Conservation (phyloP, 257 asterid species). For the Solanum piurae region DNA sequence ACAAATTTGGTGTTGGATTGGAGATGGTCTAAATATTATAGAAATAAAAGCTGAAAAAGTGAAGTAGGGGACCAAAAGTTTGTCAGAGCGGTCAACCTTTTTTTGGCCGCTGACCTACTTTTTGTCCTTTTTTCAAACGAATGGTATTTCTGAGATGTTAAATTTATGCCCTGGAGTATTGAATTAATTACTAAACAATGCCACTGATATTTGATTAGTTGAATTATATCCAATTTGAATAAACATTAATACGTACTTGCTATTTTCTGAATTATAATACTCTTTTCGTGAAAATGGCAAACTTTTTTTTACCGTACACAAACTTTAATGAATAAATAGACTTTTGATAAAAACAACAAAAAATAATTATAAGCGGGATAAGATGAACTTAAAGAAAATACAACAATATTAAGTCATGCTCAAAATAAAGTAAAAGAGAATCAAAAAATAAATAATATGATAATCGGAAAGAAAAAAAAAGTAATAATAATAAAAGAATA, state of each 20-base stretch:
- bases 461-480: too few species aligned
- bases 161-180: not conserved
- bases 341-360: not conserved
- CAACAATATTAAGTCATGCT: too few species aligned
- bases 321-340: not conserved
- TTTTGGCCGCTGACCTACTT: constrained; percentile 50
- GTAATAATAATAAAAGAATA: too few species aligned
- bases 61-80: constrained; percentile 37
- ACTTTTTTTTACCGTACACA: not conserved
- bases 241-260: not conserved
- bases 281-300: not conserved
- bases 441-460: too few species aligned
- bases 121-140: constrained; percentile 27
- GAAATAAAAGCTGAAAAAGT: constrained; percentile 21
- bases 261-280: not conserved
- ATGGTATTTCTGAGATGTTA: not conserved
- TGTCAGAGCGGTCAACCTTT: constrained; percentile 39
- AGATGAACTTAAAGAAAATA: too few species aligned
- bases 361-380: too few species aligned
- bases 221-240: not conserved
- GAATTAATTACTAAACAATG: constrained; percentile 16
- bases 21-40: not conserved
- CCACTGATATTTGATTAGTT: constrained; percentile 9
- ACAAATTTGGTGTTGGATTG: too few species aligned
- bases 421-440: too few species aligned